Conservation (phyloP, 164 flowering plant species). For the Cinnamomum chago region DNA sequence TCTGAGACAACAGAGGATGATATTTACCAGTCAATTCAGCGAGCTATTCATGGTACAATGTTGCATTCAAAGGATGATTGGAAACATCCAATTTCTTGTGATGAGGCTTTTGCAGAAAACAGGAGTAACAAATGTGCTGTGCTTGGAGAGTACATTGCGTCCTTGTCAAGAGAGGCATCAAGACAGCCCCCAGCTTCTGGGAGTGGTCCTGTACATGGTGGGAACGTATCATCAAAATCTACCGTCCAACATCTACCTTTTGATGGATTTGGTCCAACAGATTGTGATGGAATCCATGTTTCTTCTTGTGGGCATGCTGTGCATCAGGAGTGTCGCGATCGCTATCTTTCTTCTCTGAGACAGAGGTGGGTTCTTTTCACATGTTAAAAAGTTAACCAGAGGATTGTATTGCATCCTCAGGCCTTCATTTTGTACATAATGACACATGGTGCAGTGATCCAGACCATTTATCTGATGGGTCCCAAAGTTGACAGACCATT, state of each 20-base stretch:
- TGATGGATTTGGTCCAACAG: conserved; percentile 69
- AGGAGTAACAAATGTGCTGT: conserved; percentile 31
- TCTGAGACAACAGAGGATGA: conserved; percentile 56
- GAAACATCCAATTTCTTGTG: conserved; percentile 8
- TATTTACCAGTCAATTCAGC: conserved; percentile 39
- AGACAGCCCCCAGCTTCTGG: conserved; percentile 38
- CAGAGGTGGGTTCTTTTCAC: conserved; percentile 53
- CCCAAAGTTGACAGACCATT: no score
- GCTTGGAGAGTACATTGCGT: conserved; percentile 53
- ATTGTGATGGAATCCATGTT: conserved; percentile 77
- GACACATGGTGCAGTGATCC: no score
- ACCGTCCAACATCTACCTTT: conserved; percentile 24
- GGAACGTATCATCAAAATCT: conserved; percentile 21
- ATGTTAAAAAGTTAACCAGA: no score
- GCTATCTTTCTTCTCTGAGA: conserved; percentile 69
- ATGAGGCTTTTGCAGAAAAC: conserved; percentile 17
- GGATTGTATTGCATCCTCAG: no score
- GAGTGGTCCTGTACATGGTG: conserved; percentile 12
- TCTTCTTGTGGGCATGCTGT: conserved; percentile 99
- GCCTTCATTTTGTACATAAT: no score
- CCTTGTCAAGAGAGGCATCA: conserved; percentile 35
- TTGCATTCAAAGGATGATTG: conserved; percentile 13
- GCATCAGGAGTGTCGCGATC: conserved; percentile 89
- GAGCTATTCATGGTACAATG: conserved; percentile 25
- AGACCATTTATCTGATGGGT: no score